Evolutionary conservation across 352 stramenopile species (phyloP).

Genomic region (Blastocystis hominis): DNA sequence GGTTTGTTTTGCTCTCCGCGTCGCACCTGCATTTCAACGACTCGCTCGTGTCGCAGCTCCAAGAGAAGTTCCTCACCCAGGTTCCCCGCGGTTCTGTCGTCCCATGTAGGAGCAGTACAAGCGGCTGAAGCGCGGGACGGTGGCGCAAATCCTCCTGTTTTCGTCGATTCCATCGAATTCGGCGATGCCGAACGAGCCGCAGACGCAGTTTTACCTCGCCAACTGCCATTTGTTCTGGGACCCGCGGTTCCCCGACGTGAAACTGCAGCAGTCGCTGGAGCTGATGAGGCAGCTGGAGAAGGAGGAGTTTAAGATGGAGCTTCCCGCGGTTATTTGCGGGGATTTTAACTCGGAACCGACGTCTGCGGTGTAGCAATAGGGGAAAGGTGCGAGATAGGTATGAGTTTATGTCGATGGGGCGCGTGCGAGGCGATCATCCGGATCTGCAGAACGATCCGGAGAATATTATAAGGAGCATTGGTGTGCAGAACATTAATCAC

Average conservation of each 20-base stretch:
- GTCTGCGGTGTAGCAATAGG: constrained; percentile 86
- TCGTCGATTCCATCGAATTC: background rate
- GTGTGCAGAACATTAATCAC: constrained; percentile 66
- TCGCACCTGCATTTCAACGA: constrained; percentile 89
- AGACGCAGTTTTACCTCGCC: constrained; percentile 74
- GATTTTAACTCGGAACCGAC: constrained; percentile 95
- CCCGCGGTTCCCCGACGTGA: constrained; percentile 93
- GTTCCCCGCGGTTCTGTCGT: constrained; percentile 67
- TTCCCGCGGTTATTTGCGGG: constrained; percentile 89
- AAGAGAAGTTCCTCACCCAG: constrained; percentile 66
- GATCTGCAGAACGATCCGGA: constrained; percentile 75
- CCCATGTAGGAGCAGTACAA: constrained; percentile 63
- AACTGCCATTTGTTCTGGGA: constrained; percentile 98
- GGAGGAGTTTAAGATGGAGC: background rate
- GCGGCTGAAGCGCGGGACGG: constrained; percentile 88
- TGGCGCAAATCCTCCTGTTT: constrained; percentile 84
- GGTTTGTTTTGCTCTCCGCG: background rate
- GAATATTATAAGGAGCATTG: constrained; percentile 70
- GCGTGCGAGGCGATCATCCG: constrained; percentile 62
- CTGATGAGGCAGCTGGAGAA: constrained; percentile 73
- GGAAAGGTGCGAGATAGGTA: constrained; percentile 77
- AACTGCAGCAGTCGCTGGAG: constrained; percentile 88
- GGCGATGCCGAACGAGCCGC: background rate
- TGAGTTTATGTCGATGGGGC: constrained; percentile 62
- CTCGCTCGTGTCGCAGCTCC: constrained; percentile 66